Percentiles rank a stretch among this genome's conserved stretches.
phyloP scores from a whole-genome alignment of 768 basidiomycete species.

The Dentipellis sp. region DNA sequence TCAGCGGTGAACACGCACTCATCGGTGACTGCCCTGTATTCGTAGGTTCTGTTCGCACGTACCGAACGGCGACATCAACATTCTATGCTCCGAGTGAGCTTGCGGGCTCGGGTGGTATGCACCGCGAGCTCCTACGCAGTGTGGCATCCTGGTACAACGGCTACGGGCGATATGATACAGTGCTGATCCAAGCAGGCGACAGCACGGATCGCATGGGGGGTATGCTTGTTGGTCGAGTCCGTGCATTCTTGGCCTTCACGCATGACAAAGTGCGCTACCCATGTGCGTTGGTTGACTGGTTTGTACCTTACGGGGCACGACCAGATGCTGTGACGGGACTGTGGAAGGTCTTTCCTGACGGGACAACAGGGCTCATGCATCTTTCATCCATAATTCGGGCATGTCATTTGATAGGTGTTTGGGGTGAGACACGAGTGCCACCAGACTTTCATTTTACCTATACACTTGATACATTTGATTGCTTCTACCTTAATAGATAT shows the following conservation, averaged over 20 bases:
- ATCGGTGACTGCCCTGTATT: not conserved
- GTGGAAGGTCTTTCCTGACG: constrained; percentile 1
- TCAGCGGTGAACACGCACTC: not conserved
- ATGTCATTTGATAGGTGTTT: constrained; percentile 2
- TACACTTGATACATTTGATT: not conserved
- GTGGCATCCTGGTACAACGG: not conserved
- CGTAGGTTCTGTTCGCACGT: not conserved
- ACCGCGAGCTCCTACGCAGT: not conserved
- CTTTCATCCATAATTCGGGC: constrained; percentile 1
- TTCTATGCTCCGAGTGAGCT: constrained; percentile 5
- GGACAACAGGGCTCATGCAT: not conserved
- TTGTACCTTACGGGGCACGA: not conserved
- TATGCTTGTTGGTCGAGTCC: not conserved
- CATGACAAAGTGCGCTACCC: not conserved
- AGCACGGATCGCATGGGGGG: not conserved
- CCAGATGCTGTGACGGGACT: constrained; percentile 1
- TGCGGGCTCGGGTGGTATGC: not conserved
- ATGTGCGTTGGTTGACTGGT: constrained; percentile 5
- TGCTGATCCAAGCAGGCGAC: not conserved
- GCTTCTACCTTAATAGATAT: constrained; percentile 2
- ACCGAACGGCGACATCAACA: not conserved
- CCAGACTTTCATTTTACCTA: not conserved
- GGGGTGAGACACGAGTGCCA: not conserved
- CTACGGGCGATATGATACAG: not conserved
- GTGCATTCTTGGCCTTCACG: constrained; percentile 3